Evolutionary conservation across 2,329 filamentous ascomycete species (phyloP).

Genomic region (Ceratocystis papillata): DNA sequence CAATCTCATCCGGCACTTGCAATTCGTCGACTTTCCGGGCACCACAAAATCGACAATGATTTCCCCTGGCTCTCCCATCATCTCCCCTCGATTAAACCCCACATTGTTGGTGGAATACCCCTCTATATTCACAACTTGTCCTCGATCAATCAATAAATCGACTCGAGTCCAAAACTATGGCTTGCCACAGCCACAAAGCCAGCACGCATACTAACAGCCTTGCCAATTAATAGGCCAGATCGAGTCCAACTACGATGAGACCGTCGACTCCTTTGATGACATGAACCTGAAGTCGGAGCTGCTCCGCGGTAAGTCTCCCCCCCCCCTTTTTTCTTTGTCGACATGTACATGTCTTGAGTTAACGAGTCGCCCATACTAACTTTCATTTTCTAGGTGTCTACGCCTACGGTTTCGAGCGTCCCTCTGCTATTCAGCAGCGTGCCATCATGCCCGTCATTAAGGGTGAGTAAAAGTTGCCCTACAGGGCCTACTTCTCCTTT

Average conservation of each 20-base stretch:
- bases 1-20: background rate
- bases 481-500: background rate
- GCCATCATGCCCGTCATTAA: constrained; percentile 99
- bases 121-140: background rate
- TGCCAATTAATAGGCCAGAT: constrained; percentile 63
- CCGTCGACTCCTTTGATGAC: constrained; percentile 96
- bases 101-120: constrained; percentile 11
- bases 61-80: background rate
- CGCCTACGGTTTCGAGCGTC: constrained; percentile 99
- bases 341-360: background rate
- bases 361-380: background rate
- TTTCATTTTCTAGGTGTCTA: constrained; percentile 60
- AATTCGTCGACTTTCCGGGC: background rate
- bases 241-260: constrained; percentile 99
- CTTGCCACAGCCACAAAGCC: background rate
- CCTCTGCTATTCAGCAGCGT: constrained; percentile 98
- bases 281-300: constrained; percentile 97
- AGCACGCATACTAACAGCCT: constrained; percentile 8
- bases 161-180: background rate
- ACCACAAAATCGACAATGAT: background rate
- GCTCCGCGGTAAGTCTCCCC: constrained; percentile 57
- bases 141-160: background rate
- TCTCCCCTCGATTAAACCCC: constrained; percentile 13
- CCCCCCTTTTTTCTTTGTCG: constrained; percentile 7
- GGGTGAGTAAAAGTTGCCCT: constrained; percentile 48